phyloP scores from a whole-genome alignment of 441 rosid species.

The Jatropha multifida region DNA sequence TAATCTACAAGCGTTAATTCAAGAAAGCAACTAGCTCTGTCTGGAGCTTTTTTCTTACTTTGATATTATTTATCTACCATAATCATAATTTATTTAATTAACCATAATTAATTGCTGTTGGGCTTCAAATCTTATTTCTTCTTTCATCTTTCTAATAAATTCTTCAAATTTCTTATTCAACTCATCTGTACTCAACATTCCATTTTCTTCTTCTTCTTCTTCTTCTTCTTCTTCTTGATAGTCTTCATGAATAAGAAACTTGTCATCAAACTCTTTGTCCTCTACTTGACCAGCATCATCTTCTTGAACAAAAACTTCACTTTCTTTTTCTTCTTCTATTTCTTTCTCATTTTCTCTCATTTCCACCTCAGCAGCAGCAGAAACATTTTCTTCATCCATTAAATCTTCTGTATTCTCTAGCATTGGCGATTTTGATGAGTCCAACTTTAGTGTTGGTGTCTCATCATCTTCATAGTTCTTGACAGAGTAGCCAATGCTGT shows the following conservation, averaged over 20 bases:
- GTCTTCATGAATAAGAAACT: constrained; percentile 9
- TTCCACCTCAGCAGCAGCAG: constrained; percentile 5
- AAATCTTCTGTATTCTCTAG: constrained; percentile 23
- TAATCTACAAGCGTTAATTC: background rate
- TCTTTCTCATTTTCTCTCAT: constrained; percentile 10
- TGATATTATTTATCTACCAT: background rate
- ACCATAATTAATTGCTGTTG: constrained; percentile 39
- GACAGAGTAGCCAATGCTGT: constrained; percentile 1
- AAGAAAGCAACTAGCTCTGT: background rate
- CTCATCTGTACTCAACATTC: constrained; percentile 52
- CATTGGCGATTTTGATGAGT: background rate
- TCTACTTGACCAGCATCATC: constrained; percentile 15
- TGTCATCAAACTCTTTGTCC: constrained; percentile 23
- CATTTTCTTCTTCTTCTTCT: constrained; percentile 26
- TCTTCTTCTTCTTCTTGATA: constrained; percentile 22
- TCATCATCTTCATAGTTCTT: constrained; percentile 17
- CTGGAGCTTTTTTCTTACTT: background rate
- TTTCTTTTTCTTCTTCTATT: constrained; percentile 16
- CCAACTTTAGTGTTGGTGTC: background rate
- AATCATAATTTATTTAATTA: constrained; percentile 11
- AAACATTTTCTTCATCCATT: background rate
- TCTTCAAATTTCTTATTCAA: constrained; percentile 73
- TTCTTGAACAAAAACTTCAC: constrained; percentile 8
- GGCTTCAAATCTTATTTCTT: constrained; percentile 41
- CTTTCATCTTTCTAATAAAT: constrained; percentile 63